Percentiles rank a stretch among this genome's conserved stretches.
These are phyloP conservation scores for Scopulariopsis brevicaulis DNA, from an alignment of 2,329 filamentous ascomycete species.

Conservation along the genomic window DNA sequence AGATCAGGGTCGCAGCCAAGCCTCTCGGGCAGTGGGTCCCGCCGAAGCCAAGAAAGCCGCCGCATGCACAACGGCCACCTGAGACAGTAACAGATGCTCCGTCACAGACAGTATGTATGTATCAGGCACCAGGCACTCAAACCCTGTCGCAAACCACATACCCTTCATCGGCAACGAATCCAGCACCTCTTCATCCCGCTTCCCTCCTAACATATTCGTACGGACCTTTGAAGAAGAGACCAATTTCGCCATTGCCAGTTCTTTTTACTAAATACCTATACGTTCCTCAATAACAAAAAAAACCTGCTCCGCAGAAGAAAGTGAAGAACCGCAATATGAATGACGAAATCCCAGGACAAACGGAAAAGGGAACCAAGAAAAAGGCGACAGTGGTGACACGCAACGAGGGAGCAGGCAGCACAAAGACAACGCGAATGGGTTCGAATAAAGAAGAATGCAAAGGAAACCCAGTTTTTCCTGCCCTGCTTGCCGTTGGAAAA, in stretches of 20 bases:
- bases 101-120: too few relatives aligned
- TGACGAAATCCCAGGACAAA: background rate
- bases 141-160: too few relatives aligned
- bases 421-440: conserved; percentile 3
- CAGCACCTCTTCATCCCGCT: too few relatives aligned
- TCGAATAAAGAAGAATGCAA: background rate
- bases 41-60: too few relatives aligned
- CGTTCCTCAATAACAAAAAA: background rate
- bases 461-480: conserved; percentile 8
- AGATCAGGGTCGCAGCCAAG: too few relatives aligned
- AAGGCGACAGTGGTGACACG: background rate
- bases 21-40: too few relatives aligned
- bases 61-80: too few relatives aligned
- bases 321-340: conserved; percentile 5
- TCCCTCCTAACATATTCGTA: background rate
- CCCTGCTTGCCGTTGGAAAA: background rate
- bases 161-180: too few relatives aligned
- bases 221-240: background rate
- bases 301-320: conserved; percentile 1
- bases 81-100: too few relatives aligned
- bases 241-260: background rate
- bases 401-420: background rate
- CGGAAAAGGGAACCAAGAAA: background rate
- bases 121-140: too few relatives aligned
- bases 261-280: background rate